A percentile compares a stretch with the other conserved stretches of the same genome.
phyloP scores from a whole-genome alignment of 2,329 filamentous ascomycete species.

The Colletotrichum sp. region DNA sequence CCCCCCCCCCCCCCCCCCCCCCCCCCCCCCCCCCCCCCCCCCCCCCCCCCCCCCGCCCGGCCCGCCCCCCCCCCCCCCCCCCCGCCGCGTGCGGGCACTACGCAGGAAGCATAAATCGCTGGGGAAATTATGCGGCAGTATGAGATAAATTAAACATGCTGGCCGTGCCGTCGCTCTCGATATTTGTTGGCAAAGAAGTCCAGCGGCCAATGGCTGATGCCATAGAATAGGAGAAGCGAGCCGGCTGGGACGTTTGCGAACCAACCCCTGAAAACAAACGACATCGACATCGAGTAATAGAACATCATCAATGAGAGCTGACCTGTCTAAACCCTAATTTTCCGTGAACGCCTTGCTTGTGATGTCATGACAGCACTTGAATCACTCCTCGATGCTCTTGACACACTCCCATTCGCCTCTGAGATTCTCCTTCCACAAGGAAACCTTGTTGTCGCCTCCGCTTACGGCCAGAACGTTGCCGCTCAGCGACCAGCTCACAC shows the following conservation, averaged over 20 bases:
- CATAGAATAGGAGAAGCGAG: not conserved
- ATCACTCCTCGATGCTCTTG: conserved; percentile 91
- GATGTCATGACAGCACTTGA: not conserved
- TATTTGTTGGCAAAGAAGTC: not conserved
- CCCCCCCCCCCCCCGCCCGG: too few species aligned
- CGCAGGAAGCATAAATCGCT: not conserved
- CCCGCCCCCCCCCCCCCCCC: too few species aligned
- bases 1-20: too few species aligned
- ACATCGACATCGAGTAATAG: not conserved
- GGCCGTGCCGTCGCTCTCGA: not conserved
- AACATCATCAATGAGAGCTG: not conserved
- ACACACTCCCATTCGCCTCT: conserved; percentile 97
- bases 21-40: too few species aligned
- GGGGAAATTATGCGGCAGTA: not conserved
- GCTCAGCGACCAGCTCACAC: conserved; percentile 96
- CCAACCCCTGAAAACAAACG: not conserved
- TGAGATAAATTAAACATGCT: not conserved
- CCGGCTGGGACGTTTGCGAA: not conserved
- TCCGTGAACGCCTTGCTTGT: conserved; percentile 41
- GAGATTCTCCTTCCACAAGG: conserved; percentile 97
- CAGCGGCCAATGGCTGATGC: not conserved
- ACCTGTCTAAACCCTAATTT: conserved; percentile 20
- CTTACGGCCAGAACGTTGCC: conserved; percentile 96
- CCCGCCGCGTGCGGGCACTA: not conserved
- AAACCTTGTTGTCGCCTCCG: conserved; percentile 95